Evolutionary conservation across 306 rosid species (phyloP), one percentile per base, ranked within the genome.

Genomic region (Acacia crassicarpa): DNA sequence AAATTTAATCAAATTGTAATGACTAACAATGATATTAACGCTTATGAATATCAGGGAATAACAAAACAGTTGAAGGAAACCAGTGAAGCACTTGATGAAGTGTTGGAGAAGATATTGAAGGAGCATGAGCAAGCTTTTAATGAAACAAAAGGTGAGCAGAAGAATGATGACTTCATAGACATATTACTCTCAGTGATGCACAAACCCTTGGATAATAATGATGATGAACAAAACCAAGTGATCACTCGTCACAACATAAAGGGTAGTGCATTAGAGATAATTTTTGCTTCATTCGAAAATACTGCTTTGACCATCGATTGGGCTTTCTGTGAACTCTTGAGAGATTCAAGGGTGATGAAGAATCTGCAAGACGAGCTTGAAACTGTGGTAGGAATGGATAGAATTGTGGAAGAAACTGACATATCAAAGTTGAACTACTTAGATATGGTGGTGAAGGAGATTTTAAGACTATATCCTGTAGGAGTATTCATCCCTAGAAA

Each of bases 281-380:
- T 89, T 8, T 6, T 20, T 0, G 91, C 32, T 12, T 73, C 86
- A 59, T 16, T 66, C 40, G 80, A 88, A 72, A 73, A 84, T 53
- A 45, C 85, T 76, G 16, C 84, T 16, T 66, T 72, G 0, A 13
- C 77, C 0, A 33, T 86, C 4, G 83, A 78, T 2, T 89, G 94
- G 94, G 70, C 65, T 25, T 51, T 89, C 25, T 78, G 92, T 1
- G 88, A 81, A 58, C 86, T 87, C 49, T n/a, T 86, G 19, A 83
- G 68, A 76, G 61, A 91, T 79, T 87, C 89, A 8, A 77, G 67
- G n/a, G 83, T 84, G 16, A 87, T 86, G 87, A 85, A 83, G 48
- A 76, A 16, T 22, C 81, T 87, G 53, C 92, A 91, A 79, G 68
- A 78, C 49, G 91, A 89, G 87, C 45, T 91, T 15, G 62, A 67